phyloP scores from a whole-genome alignment of 2,329 filamentous ascomycete genomes.

The Macrophomina tecta region DNA sequence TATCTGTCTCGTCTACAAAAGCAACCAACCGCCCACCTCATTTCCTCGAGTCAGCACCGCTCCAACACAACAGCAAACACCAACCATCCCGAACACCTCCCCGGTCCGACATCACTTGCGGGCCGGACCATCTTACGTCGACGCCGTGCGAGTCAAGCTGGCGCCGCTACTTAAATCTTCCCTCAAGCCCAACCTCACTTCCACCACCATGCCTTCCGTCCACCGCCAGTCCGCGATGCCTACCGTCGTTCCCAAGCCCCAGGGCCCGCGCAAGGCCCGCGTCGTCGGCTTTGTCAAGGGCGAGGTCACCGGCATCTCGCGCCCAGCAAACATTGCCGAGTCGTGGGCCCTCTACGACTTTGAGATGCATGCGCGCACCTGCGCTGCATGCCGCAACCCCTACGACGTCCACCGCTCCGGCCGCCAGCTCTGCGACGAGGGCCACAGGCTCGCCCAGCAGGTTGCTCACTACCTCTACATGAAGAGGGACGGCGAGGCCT shows the following conservation, averaged over 20 bases:
- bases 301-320: conserved; percentile 47
- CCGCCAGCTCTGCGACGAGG: conserved; percentile 50
- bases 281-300: conserved; percentile 45
- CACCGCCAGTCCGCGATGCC: conserved; percentile 38
- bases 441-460: conserved; percentile 52
- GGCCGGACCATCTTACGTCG: conserved; percentile 15
- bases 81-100: background rate
- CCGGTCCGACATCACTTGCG: conserved; percentile 14
- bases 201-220: conserved; percentile 26
- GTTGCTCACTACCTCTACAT: conserved; percentile 49
- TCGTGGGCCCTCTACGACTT: conserved; percentile 56
- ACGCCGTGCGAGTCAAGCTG: conserved; percentile 15
- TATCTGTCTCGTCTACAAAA: conserved; percentile 14
- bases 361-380: conserved; percentile 54
- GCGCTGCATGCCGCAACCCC: conserved; percentile 52
- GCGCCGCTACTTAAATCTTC: conserved; percentile 19
- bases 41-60: conserved; percentile 17
- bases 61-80: background rate
- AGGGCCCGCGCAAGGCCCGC: conserved; percentile 38
- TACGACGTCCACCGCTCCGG: conserved; percentile 49
- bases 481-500: conserved; percentile 36
- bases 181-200: conserved; percentile 11
- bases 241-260: conserved; percentile 37
- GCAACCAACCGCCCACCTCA: conserved; percentile 1
- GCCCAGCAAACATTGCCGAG: conserved; percentile 50